These are phyloP conservation scores for Curvularia sp. DNA, from an alignment of 2,329 filamentous ascomycete genomes.

Conservation along the genomic window DNA sequence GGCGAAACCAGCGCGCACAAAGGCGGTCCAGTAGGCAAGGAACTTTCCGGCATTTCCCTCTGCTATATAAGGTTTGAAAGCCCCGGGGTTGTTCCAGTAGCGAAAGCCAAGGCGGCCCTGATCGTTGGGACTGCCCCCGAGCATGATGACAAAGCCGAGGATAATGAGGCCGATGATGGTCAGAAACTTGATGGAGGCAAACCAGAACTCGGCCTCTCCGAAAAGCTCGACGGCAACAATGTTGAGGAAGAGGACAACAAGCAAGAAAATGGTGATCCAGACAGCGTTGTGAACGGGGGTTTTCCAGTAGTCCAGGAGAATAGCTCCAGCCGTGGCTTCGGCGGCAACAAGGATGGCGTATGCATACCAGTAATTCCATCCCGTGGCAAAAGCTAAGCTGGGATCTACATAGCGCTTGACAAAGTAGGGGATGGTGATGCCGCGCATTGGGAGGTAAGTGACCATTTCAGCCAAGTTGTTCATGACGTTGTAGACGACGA, in stretches of 20 bases:
- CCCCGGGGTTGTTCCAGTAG: slow-evolving; percentile 73
- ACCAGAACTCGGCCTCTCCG: slow-evolving; percentile 61
- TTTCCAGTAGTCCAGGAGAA: slow-evolving; percentile 48
- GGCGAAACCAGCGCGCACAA: slow-evolving; percentile 60
- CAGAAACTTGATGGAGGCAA: slow-evolving; percentile 59
- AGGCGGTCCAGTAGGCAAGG: slow-evolving; percentile 64
- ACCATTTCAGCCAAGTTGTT: slow-evolving; percentile 53
- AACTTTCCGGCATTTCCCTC: slow-evolving; percentile 66
- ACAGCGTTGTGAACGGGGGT: slow-evolving; percentile 43
- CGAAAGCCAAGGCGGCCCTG: slow-evolving; percentile 62
- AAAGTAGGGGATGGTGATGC: slow-evolving; percentile 51
- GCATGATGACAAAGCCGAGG: slow-evolving; percentile 47
- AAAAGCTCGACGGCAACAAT: slow-evolving; percentile 47
- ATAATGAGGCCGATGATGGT: slow-evolving; percentile 49
- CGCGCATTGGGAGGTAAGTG: slow-evolving; percentile 51
- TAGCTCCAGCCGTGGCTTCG: slow-evolving; percentile 45
- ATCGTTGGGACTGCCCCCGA: slow-evolving; percentile 46
- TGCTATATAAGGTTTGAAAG: slow-evolving; percentile 58
- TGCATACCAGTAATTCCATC: slow-evolving; percentile 41
- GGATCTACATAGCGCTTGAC: slow-evolving; percentile 58
- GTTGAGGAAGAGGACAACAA: slow-evolving; percentile 47
- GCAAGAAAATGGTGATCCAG: slow-evolving; percentile 49
- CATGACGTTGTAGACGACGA: slow-evolving; percentile 52
- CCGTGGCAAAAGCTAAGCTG: slow-evolving; percentile 46
- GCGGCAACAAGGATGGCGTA: slow-evolving; percentile 48